Base-by-base conservation (phyloP, 2,329 filamentous ascomycete species). In the Fusarium sp. region DNA sequence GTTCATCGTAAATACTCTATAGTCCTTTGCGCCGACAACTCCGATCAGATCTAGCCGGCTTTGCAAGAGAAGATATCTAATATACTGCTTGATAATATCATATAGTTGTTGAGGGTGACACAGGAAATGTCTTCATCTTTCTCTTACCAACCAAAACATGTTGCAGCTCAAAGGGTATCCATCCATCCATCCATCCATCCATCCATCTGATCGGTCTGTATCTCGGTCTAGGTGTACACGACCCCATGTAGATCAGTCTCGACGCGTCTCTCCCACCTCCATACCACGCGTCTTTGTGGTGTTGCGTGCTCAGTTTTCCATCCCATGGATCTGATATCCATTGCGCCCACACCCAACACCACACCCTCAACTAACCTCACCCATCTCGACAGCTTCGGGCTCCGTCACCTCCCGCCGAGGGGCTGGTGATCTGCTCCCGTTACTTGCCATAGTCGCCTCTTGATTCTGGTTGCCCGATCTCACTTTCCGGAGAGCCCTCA, bases 401-500 rank as follows among this genome's bases (percentile, higher is more conserved):
- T 65, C 59, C 25, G 50, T 58, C 53, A 55, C 48, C 28, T 68
- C 58, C 40, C 58, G 46, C 22, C 46, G 34, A 35, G 63, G 44
- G 25, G 24, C 54, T 50, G 61, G 38, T 43, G 54, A 58, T 38
- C 39, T 62, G 12, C 44, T 57, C 29, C 67, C 64, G 41, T 69
- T 65, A 47, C 57, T 51, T 25, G 51, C 45, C 39, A 15, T 42
- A 15, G 46, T 42, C 60, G 12, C 49, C 51, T 47, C 51, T 48
- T 32, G 48, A 38, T 26, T 58, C 13, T 56, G 52, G 53, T 38
- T 55, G 36, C 46, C 64, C 45, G 60, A 50, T 60, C 75, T 79
- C 36, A 90, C 76, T 66, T 83, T 88, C 64, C 92, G 85, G 67
- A 97, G 76, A 8, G 93, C 93, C 64, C 94, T 83, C 78, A 85